A percentile compares a stretch with the other conserved stretches of the same genome.
Conservation (phyloP, 2,329 filamentous ascomycete genomes). For the Fusarium caatingaense region DNA sequence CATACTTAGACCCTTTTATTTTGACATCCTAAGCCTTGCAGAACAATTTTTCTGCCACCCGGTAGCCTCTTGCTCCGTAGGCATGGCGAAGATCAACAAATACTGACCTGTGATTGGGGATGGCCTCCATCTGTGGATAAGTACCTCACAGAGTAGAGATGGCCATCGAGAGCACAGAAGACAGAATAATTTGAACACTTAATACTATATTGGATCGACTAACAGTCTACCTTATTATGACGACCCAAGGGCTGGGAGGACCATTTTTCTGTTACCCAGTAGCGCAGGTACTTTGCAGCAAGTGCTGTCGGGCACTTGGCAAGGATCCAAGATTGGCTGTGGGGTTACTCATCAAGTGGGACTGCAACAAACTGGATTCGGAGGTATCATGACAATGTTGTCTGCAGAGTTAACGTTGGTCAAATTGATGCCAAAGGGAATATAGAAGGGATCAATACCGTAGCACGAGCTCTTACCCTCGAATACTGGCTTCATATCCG, state of each 20-base stretch:
- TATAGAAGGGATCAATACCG: neutral
- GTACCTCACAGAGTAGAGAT: constrained; percentile 26
- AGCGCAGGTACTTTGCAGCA: neutral
- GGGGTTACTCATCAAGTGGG: constrained; percentile 26
- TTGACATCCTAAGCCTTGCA: neutral
- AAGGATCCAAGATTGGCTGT: constrained; percentile 33
- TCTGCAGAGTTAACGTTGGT: neutral
- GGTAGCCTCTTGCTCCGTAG: constrained; percentile 13
- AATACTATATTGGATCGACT: neutral
- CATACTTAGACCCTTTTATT: neutral
- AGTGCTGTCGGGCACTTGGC: constrained; percentile 23
- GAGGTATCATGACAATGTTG: neutral
- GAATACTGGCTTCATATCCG: neutral
- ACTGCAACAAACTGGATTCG: constrained; percentile 4
- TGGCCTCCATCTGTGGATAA: constrained; percentile 7
- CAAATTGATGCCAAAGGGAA: neutral
- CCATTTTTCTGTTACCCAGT: neutral
- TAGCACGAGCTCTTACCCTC: neutral
- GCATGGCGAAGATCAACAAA: constrained; percentile 30
- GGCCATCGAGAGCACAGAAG: neutral
- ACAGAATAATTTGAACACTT: neutral
- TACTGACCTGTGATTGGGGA: constrained; percentile 38
- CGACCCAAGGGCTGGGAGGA: neutral
- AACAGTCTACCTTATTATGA: neutral
- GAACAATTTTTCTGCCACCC: neutral